Evolutionary conservation across 2,329 filamentous ascomycete genomes (phyloP), one percentile per base, ranked within the genome.

Genomic region (Eutypa lata): DNA sequence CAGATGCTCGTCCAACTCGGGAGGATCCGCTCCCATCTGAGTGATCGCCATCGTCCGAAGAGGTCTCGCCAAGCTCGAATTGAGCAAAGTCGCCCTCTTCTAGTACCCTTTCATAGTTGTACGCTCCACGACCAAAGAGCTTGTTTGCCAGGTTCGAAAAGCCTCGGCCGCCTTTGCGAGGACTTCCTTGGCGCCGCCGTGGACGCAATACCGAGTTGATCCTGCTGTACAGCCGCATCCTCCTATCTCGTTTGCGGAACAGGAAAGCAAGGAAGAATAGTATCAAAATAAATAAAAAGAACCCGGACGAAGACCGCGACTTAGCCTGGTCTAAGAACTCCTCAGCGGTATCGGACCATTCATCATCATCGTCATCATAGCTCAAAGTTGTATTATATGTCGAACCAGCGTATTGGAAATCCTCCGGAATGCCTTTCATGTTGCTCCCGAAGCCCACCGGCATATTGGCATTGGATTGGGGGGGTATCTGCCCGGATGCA

Each of bases 381-480:
- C 61, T 56, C n/a, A 58, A 53, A 18, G 59, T 62, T 10, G 66
- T 63, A 24, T 70, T 70, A 65, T 70, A 77, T 51, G 68, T 75
- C 4, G 85, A 87, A 10, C 88, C 88, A 0, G 92, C 90, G 63
- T 86, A 86, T 69, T 96, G 90, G 68, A 97, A 99, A 67, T 97
- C 91, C 3, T 76, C 66, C 0, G 90, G 87, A 3, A 87, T 78
- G 7, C 77, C 77, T 38, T 76, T 75, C n/a, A 80, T 75, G 65
- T 99, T 99, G 72, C 86, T 91, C 53, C 94, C 94, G 66, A 97
- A 97, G 0, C 94, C 94, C 10, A 99, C 94, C 0, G 92, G 90
- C 2, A 92, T 74, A 2, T 69, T 56, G 16, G 79, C 76, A 42
- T 79, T 74, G 2, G 76, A 78, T 7, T 78, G 72, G 0, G 90